Base-by-base conservation (phyloP, 306 rosid genomes). In the Rosa rugosa region DNA sequence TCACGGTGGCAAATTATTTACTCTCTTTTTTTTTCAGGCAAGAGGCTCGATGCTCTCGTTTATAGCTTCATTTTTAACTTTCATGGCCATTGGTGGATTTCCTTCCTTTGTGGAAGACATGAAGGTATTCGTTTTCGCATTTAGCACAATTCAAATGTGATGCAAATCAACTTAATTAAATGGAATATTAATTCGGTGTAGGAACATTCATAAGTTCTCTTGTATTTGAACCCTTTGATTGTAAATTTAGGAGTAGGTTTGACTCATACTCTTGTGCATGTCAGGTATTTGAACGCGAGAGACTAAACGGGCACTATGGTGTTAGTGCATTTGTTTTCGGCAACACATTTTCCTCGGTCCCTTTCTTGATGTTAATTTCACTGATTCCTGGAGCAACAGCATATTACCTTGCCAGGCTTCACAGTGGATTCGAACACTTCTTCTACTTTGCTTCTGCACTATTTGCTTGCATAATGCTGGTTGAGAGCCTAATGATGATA, bases 401-500 rank as follows among this genome's bases (percentile, higher is more conserved):
- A 64, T 93, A 91, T 45, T 87, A 45, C 84, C 86, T 83, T 3
- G 79, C 94, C 8, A 85, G 88, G 18, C 98, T 91, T 45, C 94
- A 83, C 9, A 83, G 14, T 1, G 88, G 84, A 17, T 64, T 1
- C 14, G 85, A 83, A 2, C 84, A 85, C 57, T 89, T 89, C 23
- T 0, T 79, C 0, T 91, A 72, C 87, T 93, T 88, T 27, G 50
- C 46, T 17, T 57, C 41, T 17, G 75, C 69, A 11, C 27, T 93
- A 3, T 89, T 86, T 71, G 50, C 86, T 0, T 84, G 89, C 68
- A 64, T 89, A 50, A 75, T 84, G 89, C 50, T 91, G 34, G 94
- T 93, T 5, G 98, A 93, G 82, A 89, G 94, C 83, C 85, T 91
- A 0, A 93, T 91, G 97, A 91, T 93, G 98, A 84, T 87, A 49